A percentile compares a stretch with the other conserved stretches of the same genome.
Conservation (phyloP, 441 rosid species). For the Sinapis alba region DNA sequence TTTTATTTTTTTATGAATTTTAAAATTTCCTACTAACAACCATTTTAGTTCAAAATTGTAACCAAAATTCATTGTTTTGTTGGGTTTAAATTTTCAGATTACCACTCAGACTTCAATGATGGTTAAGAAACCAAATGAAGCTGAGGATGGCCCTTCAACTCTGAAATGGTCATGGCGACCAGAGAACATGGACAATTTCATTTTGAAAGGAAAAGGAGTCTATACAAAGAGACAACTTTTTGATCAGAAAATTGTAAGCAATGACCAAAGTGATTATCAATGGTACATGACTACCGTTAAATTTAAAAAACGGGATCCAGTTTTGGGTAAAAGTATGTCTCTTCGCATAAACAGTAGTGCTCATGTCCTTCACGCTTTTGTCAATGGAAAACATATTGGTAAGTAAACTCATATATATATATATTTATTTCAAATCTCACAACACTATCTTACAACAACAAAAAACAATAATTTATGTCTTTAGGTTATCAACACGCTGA, state of each 20-base stretch:
- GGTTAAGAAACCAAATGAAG: no score
- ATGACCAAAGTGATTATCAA: conserved; percentile 63
- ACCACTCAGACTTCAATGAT: no score
- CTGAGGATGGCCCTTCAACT: no score
- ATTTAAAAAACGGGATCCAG: conserved; percentile 39
- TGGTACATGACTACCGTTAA: conserved; percentile 71
- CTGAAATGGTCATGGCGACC: no score
- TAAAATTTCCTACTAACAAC: no score
- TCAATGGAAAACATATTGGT: conserved; percentile 64
- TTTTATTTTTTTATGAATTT: no score
- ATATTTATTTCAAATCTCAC: background rate
- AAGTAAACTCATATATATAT: background rate
- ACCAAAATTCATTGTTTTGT: no score
- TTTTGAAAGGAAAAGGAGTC: no score
- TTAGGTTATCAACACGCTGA: conserved; percentile 52
- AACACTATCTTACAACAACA: background rate
- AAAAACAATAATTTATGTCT: background rate
- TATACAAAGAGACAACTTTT: conserved; percentile 36
- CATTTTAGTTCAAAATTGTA: no score
- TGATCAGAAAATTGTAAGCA: conserved; percentile 61
- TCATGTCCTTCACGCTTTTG: conserved; percentile 59
- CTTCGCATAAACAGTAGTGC: no score
- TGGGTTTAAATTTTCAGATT: no score
- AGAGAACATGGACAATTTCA: no score
- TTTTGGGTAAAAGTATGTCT: conserved; percentile 44